These are phyloP conservation scores for Areca catechu DNA, from an alignment of 176 grass and related monocot species.

Conservation along the genomic window DNA sequence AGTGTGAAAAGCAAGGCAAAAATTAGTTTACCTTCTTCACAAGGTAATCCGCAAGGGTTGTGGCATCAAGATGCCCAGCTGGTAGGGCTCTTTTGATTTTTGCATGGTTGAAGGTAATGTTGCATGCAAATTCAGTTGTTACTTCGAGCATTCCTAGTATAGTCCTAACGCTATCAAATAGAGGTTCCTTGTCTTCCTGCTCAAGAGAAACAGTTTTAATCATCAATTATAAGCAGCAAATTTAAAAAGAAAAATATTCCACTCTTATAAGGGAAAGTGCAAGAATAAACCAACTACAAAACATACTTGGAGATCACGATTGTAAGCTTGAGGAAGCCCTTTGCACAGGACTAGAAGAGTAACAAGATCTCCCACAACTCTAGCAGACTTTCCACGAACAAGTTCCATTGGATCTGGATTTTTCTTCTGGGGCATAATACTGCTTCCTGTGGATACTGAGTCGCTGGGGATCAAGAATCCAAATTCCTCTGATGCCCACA, in stretches of 20 bases:
- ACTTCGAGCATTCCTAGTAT: constrained; percentile 94
- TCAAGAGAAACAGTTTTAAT: constrained; percentile 7
- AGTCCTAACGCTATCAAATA: constrained; percentile 88
- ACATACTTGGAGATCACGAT: constrained; percentile 82
- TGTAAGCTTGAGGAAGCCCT: constrained; percentile 93
- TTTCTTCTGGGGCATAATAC: constrained; percentile 92
- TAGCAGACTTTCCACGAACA: constrained; percentile 92
- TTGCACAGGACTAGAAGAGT: constrained; percentile 80
- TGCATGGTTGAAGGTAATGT: constrained; percentile 79
- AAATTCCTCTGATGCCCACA: constrained; percentile 98
- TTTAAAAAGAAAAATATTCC: background rate
- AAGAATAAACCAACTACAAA: background rate
- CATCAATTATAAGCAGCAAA: constrained; percentile 17
- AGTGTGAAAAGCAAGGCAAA: background rate
- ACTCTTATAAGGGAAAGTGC: background rate
- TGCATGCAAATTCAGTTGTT: constrained; percentile 75
- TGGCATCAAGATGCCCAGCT: constrained; percentile 92
- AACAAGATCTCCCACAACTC: constrained; percentile 84
- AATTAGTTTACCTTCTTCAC: constrained; percentile 75
- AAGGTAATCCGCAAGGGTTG: constrained; percentile 98
- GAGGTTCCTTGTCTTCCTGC: constrained; percentile 96
- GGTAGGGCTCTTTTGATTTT: constrained; percentile 77
- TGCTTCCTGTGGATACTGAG: constrained; percentile 67
- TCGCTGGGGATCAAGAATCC: constrained; percentile 79
- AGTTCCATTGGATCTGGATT: constrained; percentile 96